Evolutionary conservation across 495 filamentous ascomycete genomes (phyloP).

Genomic region (Annulohypoxylon bovei): DNA sequence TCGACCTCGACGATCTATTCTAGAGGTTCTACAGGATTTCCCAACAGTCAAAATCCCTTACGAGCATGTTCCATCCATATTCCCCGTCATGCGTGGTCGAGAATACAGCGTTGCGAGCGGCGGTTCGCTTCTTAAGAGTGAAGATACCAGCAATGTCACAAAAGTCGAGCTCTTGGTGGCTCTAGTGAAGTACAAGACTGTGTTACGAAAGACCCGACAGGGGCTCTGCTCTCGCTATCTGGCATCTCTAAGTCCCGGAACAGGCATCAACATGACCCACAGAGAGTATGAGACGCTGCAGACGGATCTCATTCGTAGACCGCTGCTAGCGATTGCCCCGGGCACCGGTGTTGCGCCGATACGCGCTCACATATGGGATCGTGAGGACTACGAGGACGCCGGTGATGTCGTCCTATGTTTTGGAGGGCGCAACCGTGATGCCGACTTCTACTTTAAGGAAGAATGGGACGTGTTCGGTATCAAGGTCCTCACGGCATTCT

Average conservation of each 20-base stretch:
- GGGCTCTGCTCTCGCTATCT: constrained; percentile 93
- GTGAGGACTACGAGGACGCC: constrained; percentile 44
- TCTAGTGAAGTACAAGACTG: constrained; percentile 90
- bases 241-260: constrained; percentile 66
- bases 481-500: constrained; percentile 81
- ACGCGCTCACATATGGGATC: constrained; percentile 79
- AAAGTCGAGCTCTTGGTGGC: constrained; percentile 83
- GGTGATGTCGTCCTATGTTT: constrained; percentile 70
- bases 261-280: constrained; percentile 66
- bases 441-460: constrained; percentile 81
- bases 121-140: constrained; percentile 49
- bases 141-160: constrained; percentile 27
- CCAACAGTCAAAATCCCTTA: constrained; percentile 82
- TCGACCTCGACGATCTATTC: constrained; percentile 86
- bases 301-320: constrained; percentile 42
- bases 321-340: constrained; percentile 83
- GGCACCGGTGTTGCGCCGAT: constrained; percentile 94
- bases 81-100: constrained; percentile 79
- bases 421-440: constrained; percentile 75
- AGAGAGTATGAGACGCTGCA: constrained; percentile 31
- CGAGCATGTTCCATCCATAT: constrained; percentile 70
- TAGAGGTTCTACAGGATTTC: constrained; percentile 94
- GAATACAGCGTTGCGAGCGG: constrained; percentile 92
- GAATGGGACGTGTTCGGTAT: constrained; percentile 70
- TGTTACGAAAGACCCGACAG: constrained; percentile 84